phyloP scores from a whole-genome alignment of 768 basidiomycete genomes.

The Infundibulicybe gibba region DNA sequence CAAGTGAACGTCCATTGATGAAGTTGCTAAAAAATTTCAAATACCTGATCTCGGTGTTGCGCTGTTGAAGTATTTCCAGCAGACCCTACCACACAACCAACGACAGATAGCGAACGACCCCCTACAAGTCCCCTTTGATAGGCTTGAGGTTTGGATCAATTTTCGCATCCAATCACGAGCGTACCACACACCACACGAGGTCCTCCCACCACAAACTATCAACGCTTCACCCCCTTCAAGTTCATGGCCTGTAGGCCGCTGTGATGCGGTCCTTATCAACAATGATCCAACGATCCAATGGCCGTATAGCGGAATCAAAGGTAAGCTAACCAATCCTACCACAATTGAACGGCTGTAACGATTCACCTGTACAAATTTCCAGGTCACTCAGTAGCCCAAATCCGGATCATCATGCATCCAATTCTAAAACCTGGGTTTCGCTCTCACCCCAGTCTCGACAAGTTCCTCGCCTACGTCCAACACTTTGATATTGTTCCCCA shows the following conservation, averaged over 20 bases:
- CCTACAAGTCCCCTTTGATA: slow-evolving; percentile 5
- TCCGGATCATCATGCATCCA: slow-evolving; percentile 8
- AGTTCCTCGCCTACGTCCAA: no score
- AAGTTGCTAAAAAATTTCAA: slow-evolving; percentile 13
- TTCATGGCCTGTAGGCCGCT: slow-evolving; percentile 7
- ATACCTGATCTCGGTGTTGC: slow-evolving; percentile 22
- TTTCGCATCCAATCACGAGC: not conserved
- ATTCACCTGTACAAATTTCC: no score
- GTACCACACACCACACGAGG: not conserved
- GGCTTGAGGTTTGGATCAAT: slow-evolving; percentile 20
- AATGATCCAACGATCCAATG: no score
- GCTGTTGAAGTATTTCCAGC: slow-evolving; percentile 15
- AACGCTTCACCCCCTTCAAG: not conserved
- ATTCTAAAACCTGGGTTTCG: no score
- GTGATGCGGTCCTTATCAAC: slow-evolving; percentile 11
- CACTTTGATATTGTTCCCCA: slow-evolving; percentile 13
- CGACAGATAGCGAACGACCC: no score
- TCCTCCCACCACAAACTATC: not conserved
- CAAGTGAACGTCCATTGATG: slow-evolving; percentile 13
- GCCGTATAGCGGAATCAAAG: slow-evolving; percentile 9
- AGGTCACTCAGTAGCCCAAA: slow-evolving; percentile 11
- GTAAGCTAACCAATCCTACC: no score
- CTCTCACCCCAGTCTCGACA: not conserved
- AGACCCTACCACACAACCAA: no score
- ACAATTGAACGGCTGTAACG: no score